Evolutionary conservation across 768 basidiomycete species (phyloP), one percentile per base, ranked within the genome.

Genomic region (Collybiopsis confluens): DNA sequence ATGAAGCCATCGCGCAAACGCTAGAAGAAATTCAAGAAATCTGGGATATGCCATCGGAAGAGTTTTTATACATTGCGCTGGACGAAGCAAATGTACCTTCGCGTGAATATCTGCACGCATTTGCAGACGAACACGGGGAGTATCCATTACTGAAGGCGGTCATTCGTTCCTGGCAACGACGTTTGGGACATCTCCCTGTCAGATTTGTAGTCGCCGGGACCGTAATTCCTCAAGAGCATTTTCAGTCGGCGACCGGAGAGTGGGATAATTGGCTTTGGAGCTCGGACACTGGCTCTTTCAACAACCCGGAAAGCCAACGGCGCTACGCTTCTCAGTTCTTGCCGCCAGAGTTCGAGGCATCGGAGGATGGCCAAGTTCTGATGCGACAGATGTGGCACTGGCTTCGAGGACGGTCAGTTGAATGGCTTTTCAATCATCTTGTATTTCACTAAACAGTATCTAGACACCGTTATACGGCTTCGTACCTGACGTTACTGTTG

Each of bases 371-470:
- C 3, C 28, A 45, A n/a, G 18, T 35, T 20, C 27, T 57, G 7
- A 18, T 44, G 9, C 15, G 16, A 3, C 37, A 52, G 16, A 54
- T 42, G 8, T 57, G 56, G 56, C 21, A 40, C 4, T 57, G 56
- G 56, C 33, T 57, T 16, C 56, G 56, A 9, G 56, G 56, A 26
- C 53, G 56, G 56, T 57, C 20, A 37, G 36, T n/a, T n/a, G n/a
- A n/a, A n/a, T n/a, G n/a, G n/a, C n/a, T n/a, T 6, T 33, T n/a
- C n/a, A n/a, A n/a, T n/a, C n/a, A n/a, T n/a, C n/a, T n/a, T n/a
- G n/a, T n/a, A n/a, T n/a, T n/a, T n/a, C n/a, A n/a, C n/a, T n/a
- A n/a, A n/a, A n/a, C n/a, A n/a, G n/a, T n/a, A n/a, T n/a, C n/a
- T n/a, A n/a, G n/a, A n/a, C n/a, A n/a, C n/a, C n/a, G n/a, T n/a